These are phyloP conservation scores for Aspergillus sparsus DNA, from an alignment of 495 filamentous ascomycete species.

Conservation along the genomic window DNA sequence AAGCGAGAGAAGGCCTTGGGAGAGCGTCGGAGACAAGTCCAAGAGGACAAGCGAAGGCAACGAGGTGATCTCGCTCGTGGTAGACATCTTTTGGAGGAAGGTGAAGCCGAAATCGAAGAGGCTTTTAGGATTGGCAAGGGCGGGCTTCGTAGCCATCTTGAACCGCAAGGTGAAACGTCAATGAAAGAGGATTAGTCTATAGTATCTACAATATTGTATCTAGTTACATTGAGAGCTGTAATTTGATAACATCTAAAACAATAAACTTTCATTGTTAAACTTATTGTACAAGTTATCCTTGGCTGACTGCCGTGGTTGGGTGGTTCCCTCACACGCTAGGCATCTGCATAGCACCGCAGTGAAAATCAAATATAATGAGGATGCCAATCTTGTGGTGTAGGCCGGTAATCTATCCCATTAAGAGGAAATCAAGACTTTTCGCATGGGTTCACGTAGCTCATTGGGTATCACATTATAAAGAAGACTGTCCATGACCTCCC, in stretches of 20 bases:
- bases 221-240: too few relatives aligned
- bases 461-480: conserved; percentile 47
- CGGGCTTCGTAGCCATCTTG: conserved; percentile 67
- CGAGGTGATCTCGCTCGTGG: conserved; percentile 65
- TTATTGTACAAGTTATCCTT: too few relatives aligned
- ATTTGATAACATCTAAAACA: too few relatives aligned
- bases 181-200: conserved; percentile 15
- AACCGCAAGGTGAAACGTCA: conserved; percentile 28
- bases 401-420: conserved; percentile 16
- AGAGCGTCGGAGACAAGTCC: conserved; percentile 70
- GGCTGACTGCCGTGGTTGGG: too few relatives aligned
- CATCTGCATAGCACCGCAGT: too few relatives aligned
- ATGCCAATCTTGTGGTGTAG: not conserved
- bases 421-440: conserved; percentile 17
- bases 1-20: conserved; percentile 73
- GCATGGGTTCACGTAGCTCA: conserved; percentile 30
- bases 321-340: too few relatives aligned
- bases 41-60: conserved; percentile 71
- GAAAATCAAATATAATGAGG: not conserved
- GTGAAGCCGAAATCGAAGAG: conserved; percentile 73
- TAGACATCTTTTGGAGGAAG: conserved; percentile 68
- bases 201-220: conserved; percentile 1
- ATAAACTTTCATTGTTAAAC: too few relatives aligned
- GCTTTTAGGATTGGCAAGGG: conserved; percentile 77
- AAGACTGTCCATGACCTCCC: conserved; percentile 33